Base-by-base conservation (phyloP, 2,329 filamentous ascomycete genomes). In the Sarocladium brachiariae region DNA sequence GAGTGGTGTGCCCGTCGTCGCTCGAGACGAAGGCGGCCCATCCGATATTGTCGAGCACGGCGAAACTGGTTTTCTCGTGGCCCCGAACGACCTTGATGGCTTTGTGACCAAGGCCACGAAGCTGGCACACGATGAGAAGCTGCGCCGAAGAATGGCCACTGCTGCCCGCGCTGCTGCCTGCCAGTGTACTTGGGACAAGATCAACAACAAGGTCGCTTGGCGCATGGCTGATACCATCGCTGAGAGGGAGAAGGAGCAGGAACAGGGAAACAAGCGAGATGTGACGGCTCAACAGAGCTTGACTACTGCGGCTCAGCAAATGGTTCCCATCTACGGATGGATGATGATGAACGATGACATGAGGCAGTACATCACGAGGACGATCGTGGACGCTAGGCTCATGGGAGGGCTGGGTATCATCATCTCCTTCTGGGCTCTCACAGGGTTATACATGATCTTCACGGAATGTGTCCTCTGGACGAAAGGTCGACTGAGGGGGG, bases 131-230 rank as follows among this genome's bases (percentile, higher is more conserved):
- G 71, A 85, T 53, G 43, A 61, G 0, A 51, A 55, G 0, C 62
- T 78, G 14, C 71, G 80, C 7, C 48, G 57, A 4, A 60, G 56
- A 1, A 76, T 86, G 67, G 66, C 69, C 2, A 51, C 53, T 0
- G 67, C 71, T 8, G 76, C 80, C 1, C 72, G 82, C 49, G 60
- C 62, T 18, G 76, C 81, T 54, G 84, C 83, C 0, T 77, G 77
- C 53, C 73, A 81, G 46, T 82, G 79, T 2, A 87, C 81, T 0
- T 87, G 84, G 84, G 81, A 86, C 52, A 83, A 78, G 66, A 84
- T 87, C 63, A 84, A 85, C 66, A 84, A 84, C 58, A 79, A 77
- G 46, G 83, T 86, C 1, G 84, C 84, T 2, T 81, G 80, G 74
- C 75, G 78, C 52, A 78, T 87, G 67, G 68, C 74, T 2, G 73